Percentiles rank a stretch among this genome's conserved stretches.
Conservation (phyloP, 177 flowering plant species). For the Tripterygium wilfordii region DNA sequence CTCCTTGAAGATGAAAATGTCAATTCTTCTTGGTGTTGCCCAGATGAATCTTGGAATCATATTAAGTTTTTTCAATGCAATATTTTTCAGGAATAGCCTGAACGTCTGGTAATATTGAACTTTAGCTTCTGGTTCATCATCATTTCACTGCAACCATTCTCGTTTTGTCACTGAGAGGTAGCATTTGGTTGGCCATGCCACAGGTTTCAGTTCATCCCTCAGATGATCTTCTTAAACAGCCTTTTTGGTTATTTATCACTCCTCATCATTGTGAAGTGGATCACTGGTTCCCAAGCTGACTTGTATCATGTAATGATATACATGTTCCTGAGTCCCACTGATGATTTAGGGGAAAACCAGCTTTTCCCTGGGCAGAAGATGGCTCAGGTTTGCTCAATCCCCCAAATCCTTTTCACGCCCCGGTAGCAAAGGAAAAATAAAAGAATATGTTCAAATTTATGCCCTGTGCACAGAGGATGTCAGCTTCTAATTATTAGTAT, state of each 20-base stretch:
- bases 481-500: background rate
- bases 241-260: conserved; percentile 92
- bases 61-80: conserved; percentile 84
- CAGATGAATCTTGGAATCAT: conserved; percentile 98
- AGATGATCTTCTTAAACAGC: conserved; percentile 84
- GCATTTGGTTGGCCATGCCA: too few relatives aligned
- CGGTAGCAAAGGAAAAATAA: too few relatives aligned
- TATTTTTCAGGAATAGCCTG: conserved; percentile 51
- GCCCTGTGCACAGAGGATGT: background rate
- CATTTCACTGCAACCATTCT: background rate
- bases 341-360: conserved; percentile 93
- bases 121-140: background rate
- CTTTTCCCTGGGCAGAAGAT: conserved; percentile 56
- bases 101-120: conserved; percentile 64
- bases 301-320: conserved; percentile 91
- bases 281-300: conserved; percentile 95
- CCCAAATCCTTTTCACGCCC: background rate
- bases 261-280: conserved; percentile 87
- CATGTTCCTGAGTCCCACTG: conserved; percentile 97
- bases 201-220: conserved; percentile 98
- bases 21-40: conserved; percentile 88
- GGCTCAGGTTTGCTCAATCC: conserved; percentile 21
- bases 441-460: too few relatives aligned
- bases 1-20: conserved; percentile 99
- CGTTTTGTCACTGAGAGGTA: too few relatives aligned